Evolutionary conservation across 805 yeast genomes (phyloP).

Genomic region (Sungouiozyma intestinalis): DNA sequence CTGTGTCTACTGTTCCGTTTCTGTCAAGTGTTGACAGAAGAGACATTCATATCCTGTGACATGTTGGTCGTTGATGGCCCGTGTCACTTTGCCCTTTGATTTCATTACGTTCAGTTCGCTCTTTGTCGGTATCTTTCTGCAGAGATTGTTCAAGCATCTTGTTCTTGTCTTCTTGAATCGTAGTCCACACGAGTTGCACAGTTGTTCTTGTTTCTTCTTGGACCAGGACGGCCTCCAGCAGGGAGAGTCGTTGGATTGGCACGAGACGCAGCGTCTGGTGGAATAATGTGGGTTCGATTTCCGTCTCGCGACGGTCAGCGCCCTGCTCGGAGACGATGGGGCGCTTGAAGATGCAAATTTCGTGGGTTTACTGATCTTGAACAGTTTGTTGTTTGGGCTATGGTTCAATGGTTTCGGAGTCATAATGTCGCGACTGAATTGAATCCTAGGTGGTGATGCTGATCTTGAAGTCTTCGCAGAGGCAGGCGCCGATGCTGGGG

Average conservation of each 20-base stretch:
- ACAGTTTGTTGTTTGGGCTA: conserved; percentile 1
- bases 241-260: conserved; percentile 85
- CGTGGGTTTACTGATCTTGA: not conserved
- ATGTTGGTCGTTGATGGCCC: conserved; percentile 9
- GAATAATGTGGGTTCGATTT: conserved; percentile 4
- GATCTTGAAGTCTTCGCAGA: conserved; percentile 5
- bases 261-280: conserved; percentile 68
- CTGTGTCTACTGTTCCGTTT: conserved; percentile 7
- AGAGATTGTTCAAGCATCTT: conserved; percentile 63
- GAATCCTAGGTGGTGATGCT: conserved; percentile 11
- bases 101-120: conserved; percentile 91
- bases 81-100: conserved; percentile 43
- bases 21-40: conserved; percentile 27
- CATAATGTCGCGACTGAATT: conserved; percentile 1
- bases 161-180: conserved; percentile 91
- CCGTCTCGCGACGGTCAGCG: not conserved
- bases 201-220: conserved; percentile 67
- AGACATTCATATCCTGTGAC: conserved; percentile 40
- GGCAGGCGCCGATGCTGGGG: conserved; percentile 2
- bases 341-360: not conserved
- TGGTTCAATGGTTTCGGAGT: not conserved
- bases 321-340: conserved; percentile 2
- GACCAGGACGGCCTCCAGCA: conserved; percentile 99
- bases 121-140: conserved; percentile 89
- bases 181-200: conserved; percentile 93